Base-by-base conservation (phyloP, 305 asterid species). In the Solanum hybrid region DNA sequence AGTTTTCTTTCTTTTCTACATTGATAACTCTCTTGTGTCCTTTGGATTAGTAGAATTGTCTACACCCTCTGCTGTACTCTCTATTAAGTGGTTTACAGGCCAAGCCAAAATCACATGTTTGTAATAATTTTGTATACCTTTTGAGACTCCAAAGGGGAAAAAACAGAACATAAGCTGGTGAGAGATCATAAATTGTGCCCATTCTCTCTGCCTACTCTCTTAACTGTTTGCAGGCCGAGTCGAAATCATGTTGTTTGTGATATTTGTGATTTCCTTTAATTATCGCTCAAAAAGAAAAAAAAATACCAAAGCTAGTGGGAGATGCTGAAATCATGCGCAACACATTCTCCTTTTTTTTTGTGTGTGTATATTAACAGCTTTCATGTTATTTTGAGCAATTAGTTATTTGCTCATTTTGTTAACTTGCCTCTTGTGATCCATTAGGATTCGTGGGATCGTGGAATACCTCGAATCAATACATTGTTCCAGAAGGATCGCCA, bases 381-480 rank as follows among this genome's bases (percentile, higher is more conserved):
- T 34, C 51, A 79, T 77, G 27, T 38, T 80, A 37, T 80, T 80
- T 37, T 37, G 85, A 2, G 32, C 51, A 79, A n/a, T 15, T 27
- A 7, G 6, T 45, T 88, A 24, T 76, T 83, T 72, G 61, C 26
- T 89, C 11, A 5, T 32, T 85, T 3, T 34, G 11, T 24, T 15
- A 26, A 79, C 27, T 70, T 22, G 26, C n/a, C 26, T 78, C 45
- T 82, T 36, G 24, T 81, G 45, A n/a, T 27, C 27, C 72, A 91
- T 91, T 92, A 97, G 99, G 99, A 97, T 94, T 97, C 99, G 33
- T 97, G 99, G 99, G 99, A 97, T 92, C 98, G 99, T 91, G 99
- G 99, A 84, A 97, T 97, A 93, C 99, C 99, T 85, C 93, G 99
- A 34, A 97, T 97, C 91, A 97, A 97, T 87, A 97, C 99, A 38